Conservation (phyloP, 1,139 yeast genomes). For the Fermentozyma sake region DNA sequence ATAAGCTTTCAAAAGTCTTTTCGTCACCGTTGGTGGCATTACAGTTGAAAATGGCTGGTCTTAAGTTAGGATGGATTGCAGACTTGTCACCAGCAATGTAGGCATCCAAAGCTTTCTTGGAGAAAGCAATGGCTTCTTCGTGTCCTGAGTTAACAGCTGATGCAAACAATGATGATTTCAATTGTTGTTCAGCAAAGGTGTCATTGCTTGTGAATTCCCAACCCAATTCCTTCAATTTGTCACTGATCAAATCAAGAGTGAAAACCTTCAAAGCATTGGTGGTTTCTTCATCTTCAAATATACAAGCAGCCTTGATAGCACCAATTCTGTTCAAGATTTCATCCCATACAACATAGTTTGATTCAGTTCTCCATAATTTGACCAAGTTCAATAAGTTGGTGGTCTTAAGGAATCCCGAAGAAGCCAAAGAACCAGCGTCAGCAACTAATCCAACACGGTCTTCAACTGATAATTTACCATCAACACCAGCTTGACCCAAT, state of each 20-base stretch:
- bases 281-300: slow-evolving; percentile 58
- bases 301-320: slow-evolving; percentile 61
- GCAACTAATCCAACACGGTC: slow-evolving; percentile 86
- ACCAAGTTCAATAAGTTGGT: slow-evolving; percentile 61
- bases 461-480: slow-evolving; percentile 67
- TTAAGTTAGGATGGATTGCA: slow-evolving; percentile 79
- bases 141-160: slow-evolving; percentile 65
- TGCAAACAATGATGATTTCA: slow-evolving; percentile 68
- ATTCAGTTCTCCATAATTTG: slow-evolving; percentile 63
- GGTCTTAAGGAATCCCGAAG: slow-evolving; percentile 70
- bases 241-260: slow-evolving; percentile 54
- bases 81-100: slow-evolving; percentile 55
- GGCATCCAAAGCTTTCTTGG: slow-evolving; percentile 53
- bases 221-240: slow-evolving; percentile 59
- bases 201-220: slow-evolving; percentile 64
- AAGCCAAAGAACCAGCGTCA: slow-evolving; percentile 70
- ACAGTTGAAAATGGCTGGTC: slow-evolving; percentile 62
- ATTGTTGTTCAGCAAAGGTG: slow-evolving; percentile 66
- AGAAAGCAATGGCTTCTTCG: slow-evolving; percentile 47
- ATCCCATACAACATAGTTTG: slow-evolving; percentile 75
- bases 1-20: slow-evolving; percentile 59
- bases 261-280: slow-evolving; percentile 57
- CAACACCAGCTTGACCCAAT: slow-evolving; percentile 66
- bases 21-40: slow-evolving; percentile 67
- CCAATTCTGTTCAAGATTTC: slow-evolving; percentile 56